A percentile compares a stretch with the other conserved stretches of the same genome.
Conservation (phyloP, 2,329 filamentous ascomycete species). For the Exophiala sp. region DNA sequence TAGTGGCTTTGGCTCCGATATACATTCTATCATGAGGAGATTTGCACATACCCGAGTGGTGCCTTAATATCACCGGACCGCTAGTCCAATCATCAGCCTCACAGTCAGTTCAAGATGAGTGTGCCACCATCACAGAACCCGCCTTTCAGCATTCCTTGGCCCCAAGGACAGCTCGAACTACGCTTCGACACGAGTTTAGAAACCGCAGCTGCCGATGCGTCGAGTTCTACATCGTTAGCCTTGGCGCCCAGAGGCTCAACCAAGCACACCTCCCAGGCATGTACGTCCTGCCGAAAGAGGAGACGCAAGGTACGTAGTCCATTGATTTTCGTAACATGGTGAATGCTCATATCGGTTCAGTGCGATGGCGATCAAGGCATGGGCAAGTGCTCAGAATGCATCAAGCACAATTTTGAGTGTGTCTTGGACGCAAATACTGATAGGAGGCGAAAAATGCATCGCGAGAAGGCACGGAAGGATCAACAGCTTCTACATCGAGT, state of each 20-base stretch:
- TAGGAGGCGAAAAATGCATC: conserved; percentile 2
- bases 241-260: neutral
- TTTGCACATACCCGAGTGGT: too few relatives aligned
- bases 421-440: conserved; percentile 7
- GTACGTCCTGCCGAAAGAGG: conserved; percentile 3
- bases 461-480: conserved; percentile 4
- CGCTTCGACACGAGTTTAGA: neutral
- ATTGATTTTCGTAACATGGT: neutral
- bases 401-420: conserved; percentile 6
- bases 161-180: neutral
- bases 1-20: too few relatives aligned
- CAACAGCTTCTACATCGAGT: neutral
- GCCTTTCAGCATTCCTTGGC: neutral
- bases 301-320: conserved; percentile 1
- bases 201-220: neutral
- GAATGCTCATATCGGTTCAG: neutral
- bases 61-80: too few relatives aligned
- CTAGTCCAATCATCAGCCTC: too few relatives aligned
- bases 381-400: conserved; percentile 4
- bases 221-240: too few relatives aligned
- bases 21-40: too few relatives aligned
- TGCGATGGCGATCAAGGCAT: conserved; percentile 5
- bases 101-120: neutral
- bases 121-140: neutral
- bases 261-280: conserved; percentile 6